These are phyloP conservation scores for Achaetomium macrosporum DNA, from an alignment of 2,329 filamentous ascomycete genomes.

Conservation along the genomic window DNA sequence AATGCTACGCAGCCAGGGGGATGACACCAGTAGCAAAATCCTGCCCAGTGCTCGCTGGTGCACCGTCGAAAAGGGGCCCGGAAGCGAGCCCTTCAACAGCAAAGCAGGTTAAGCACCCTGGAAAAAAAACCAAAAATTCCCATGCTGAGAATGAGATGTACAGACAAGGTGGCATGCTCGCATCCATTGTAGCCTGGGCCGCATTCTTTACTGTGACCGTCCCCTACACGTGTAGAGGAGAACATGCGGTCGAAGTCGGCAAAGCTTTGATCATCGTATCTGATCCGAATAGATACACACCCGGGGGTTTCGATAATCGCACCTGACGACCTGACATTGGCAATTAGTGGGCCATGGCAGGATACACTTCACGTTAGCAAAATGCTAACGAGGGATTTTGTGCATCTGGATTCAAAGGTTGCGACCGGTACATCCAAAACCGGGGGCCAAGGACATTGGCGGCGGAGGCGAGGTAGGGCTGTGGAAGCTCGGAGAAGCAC, in stretches of 20 bases:
- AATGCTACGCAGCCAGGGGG: background rate
- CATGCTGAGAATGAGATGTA: background rate
- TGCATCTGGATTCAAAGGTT: too few species aligned
- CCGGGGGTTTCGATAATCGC: background rate
- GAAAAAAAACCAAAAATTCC: background rate
- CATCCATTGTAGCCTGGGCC: background rate
- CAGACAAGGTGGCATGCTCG: background rate
- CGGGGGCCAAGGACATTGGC: background rate
- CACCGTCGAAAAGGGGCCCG: background rate
- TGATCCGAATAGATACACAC: conserved; percentile 12
- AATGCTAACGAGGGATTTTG: too few species aligned
- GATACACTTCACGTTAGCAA: too few species aligned
- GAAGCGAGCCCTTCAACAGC: background rate
- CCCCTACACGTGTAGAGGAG: too few species aligned
- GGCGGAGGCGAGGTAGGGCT: background rate
- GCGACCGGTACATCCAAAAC: too few species aligned
- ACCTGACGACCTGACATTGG: too few species aligned
- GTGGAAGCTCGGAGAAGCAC: conserved; percentile 1
- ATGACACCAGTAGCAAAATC: background rate
- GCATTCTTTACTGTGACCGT: background rate
- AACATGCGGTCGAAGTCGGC: too few species aligned
- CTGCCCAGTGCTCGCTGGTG: background rate
- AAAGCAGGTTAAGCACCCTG: conserved; percentile 1
- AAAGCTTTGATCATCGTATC: background rate
- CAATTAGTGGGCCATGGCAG: too few species aligned